Percentiles rank a stretch among this genome's conserved stretches.
Conservation (phyloP, 139 green algal genomes). For the Chlamydomonas eustigma region DNA sequence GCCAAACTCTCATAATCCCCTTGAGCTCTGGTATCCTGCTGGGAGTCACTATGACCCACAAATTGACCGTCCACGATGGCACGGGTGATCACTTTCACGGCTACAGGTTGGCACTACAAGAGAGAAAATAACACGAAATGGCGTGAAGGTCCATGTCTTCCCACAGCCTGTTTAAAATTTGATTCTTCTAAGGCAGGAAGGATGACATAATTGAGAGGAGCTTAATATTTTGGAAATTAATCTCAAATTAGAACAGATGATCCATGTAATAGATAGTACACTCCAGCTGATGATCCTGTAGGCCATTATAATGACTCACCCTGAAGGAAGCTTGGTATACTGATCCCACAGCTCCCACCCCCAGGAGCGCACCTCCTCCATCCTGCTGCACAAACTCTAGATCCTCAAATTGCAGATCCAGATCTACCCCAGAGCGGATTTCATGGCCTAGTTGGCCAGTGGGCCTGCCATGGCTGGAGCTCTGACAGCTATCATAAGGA, state of each 20-base stretch:
- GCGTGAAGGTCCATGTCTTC: no score
- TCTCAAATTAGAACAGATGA: no score
- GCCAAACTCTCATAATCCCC: not conserved
- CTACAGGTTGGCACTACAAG: conserved; percentile 7
- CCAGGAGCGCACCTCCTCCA: conserved; percentile 31
- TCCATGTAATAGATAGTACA: no score
- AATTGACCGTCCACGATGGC: conserved; percentile 16
- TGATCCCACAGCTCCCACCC: conserved; percentile 62
- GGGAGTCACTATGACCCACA: not conserved
- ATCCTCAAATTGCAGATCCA: conserved; percentile 16
- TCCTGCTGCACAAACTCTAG: conserved; percentile 11
- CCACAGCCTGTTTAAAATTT: no score
- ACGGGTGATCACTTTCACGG: conserved; percentile 28
- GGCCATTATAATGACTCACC: no score
- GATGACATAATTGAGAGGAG: no score
- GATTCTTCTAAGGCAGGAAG: no score
- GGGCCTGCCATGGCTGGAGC: not conserved
- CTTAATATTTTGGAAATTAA: no score
- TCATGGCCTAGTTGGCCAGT: no score
- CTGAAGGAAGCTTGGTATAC: conserved; percentile 9
- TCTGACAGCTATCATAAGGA: no score
- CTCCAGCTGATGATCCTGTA: no score
- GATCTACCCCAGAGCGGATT: conserved; percentile 17
- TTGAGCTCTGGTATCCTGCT: not conserved
- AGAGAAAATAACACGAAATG: no score